These are phyloP conservation scores for Candida nanaspora DNA, from an alignment of 805 yeast genomes.

Conservation along the genomic window DNA sequence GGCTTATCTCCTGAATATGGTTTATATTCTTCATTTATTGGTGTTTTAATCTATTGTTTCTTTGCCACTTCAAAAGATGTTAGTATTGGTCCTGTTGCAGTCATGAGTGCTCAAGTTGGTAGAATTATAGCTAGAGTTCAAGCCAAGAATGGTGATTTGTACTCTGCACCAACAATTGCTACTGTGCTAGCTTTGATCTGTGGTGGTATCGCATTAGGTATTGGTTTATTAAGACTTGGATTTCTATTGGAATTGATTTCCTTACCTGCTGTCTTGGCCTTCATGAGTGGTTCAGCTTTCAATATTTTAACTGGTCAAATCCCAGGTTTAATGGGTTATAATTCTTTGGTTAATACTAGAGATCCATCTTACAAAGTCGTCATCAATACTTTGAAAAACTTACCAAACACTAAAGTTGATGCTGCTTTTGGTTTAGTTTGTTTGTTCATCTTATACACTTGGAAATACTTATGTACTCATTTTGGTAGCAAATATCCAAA, in stretches of 20 bases:
- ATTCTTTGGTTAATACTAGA: slow-evolving; percentile 61
- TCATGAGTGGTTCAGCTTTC: slow-evolving; percentile 92
- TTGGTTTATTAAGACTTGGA: slow-evolving; percentile 80
- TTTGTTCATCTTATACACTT: slow-evolving; percentile 58
- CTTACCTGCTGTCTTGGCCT: slow-evolving; percentile 87
- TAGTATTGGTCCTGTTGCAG: slow-evolving; percentile 95
- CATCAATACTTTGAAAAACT: slow-evolving; percentile 62
- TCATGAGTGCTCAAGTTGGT: slow-evolving; percentile 82
- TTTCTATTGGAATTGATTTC: slow-evolving; percentile 86
- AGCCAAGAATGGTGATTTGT: slow-evolving; percentile 26
- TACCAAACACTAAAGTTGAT: slow-evolving; percentile 61
- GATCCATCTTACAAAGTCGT: slow-evolving; percentile 62
- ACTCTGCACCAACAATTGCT: slow-evolving; percentile 69
- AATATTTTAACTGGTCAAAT: slow-evolving; percentile 79
- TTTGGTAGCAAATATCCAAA: slow-evolving; percentile 62
- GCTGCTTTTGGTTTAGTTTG: slow-evolving; percentile 87
- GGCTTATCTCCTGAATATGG: slow-evolving; percentile 79
- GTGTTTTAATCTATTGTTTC: slow-evolving; percentile 80
- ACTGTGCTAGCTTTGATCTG: slow-evolving; percentile 72
- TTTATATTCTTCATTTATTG: slow-evolving; percentile 84
- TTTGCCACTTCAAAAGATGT: slow-evolving; percentile 96
- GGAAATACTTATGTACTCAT: slow-evolving; percentile 59
- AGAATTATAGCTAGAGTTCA: slow-evolving; percentile 66
- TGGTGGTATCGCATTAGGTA: slow-evolving; percentile 78
- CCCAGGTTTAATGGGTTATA: slow-evolving; percentile 78